Percentiles rank a stretch among this genome's conserved stretches.
Evolutionary conservation across 495 filamentous ascomycete genomes (phyloP).

Genomic region (Penicillium lividum): DNA sequence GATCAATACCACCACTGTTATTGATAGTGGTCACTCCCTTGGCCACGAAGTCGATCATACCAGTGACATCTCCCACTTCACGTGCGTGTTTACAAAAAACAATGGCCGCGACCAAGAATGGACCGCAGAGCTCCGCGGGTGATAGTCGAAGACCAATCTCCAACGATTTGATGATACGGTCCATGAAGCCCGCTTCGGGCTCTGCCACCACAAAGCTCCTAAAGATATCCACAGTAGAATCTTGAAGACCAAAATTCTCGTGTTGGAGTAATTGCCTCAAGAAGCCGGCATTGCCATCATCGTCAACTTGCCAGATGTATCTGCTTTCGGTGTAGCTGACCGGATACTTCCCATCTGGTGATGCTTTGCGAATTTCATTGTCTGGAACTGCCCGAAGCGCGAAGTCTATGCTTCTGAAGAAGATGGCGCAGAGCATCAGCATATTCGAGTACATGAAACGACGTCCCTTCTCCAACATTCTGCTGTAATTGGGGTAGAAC

Average conservation of each 20-base stretch:
- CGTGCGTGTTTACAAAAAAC: slow-evolving; percentile 49
- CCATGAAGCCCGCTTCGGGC: slow-evolving; percentile 41
- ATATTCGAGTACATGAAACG: slow-evolving; percentile 46
- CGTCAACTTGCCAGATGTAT: slow-evolving; percentile 36
- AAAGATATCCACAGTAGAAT: slow-evolving; percentile 40
- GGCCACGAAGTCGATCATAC: slow-evolving; percentile 52
- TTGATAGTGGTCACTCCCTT: slow-evolving; percentile 58
- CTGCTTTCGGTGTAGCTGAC: slow-evolving; percentile 41
- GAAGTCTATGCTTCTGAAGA: slow-evolving; percentile 47
- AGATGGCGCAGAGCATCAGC: slow-evolving; percentile 41
- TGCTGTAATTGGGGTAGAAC: slow-evolving; percentile 55
- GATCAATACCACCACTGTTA: slow-evolving; percentile 56
- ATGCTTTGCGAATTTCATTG: slow-evolving; percentile 28
- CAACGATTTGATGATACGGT: slow-evolving; percentile 47
- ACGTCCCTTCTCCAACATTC: slow-evolving; percentile 57
- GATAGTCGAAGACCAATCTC: slow-evolving; percentile 56
- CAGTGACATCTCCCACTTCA: slow-evolving; percentile 36
- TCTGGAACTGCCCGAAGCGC: slow-evolving; percentile 27
- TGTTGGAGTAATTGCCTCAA: slow-evolving; percentile 48
- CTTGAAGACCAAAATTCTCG: slow-evolving; percentile 26
- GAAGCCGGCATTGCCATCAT: slow-evolving; percentile 36
- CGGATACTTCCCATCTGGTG: slow-evolving; percentile 33
- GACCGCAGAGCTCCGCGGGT: slow-evolving; percentile 55
- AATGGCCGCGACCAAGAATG: slow-evolving; percentile 54
- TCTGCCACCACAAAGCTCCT: slow-evolving; percentile 46